Conservation (phyloP, 495 filamentous ascomycete species). For the Parachaetomium inaequale region DNA sequence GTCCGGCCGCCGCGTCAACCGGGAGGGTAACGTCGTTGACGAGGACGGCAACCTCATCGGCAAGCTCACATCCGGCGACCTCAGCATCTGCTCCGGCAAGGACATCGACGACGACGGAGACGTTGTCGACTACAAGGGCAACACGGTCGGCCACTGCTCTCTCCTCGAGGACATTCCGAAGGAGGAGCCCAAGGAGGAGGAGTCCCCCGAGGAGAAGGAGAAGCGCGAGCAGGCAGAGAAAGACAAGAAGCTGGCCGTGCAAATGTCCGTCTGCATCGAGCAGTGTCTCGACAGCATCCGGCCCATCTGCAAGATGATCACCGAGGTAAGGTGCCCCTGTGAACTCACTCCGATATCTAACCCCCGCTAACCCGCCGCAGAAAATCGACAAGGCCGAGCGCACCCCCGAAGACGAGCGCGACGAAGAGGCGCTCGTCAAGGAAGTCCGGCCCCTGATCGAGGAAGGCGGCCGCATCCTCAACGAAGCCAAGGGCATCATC, state of each 20-base stretch:
- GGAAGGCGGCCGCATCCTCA: conserved; percentile 73
- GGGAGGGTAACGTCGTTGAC: conserved; percentile 78
- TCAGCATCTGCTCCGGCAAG: conserved; percentile 67
- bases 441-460: conserved; percentile 84
- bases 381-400: conserved; percentile 75
- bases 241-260: conserved; percentile 70
- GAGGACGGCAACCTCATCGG: conserved; percentile 78
- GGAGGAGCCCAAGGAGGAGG: conserved; percentile 34
- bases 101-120: conserved; percentile 83
- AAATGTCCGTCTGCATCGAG: conserved; percentile 69
- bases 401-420: conserved; percentile 83
- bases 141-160: conserved; percentile 74
- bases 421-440: conserved; percentile 84
- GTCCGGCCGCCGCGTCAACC: conserved; percentile 73
- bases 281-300: conserved; percentile 79
- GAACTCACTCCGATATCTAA: background rate
- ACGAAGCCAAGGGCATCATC: conserved; percentile 85
- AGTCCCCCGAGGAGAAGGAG: conserved; percentile 50
- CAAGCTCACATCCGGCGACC: conserved; percentile 69
- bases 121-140: conserved; percentile 77
- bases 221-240: conserved; percentile 56
- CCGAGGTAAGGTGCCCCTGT: conserved; percentile 55
- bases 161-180: conserved; percentile 71
- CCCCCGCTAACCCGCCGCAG: conserved; percentile 37
- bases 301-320: conserved; percentile 85